Conservation (phyloP, 208 protist species). For the Trypanosoma boissoni region DNA sequence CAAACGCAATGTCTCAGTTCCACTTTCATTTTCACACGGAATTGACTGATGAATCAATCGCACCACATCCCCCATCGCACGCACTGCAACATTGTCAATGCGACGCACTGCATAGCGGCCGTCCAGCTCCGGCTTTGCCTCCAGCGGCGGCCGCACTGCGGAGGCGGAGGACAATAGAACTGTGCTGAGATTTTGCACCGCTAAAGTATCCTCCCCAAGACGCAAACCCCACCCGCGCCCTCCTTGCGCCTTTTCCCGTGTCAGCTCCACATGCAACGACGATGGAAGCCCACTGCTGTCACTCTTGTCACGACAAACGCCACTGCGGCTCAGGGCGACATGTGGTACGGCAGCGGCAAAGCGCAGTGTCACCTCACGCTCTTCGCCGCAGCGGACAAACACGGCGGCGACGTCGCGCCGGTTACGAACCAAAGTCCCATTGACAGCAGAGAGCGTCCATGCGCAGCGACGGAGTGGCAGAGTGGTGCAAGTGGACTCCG, state of each 20-base stretch:
- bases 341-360: conserved; percentile 17
- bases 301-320: not conserved
- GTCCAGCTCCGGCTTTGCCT: not conserved
- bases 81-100: conserved; percentile 16
- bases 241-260: not conserved
- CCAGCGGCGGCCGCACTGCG: not conserved
- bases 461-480: conserved; percentile 17
- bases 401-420: conserved; percentile 35
- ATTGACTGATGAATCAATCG: not conserved
- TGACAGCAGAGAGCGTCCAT: conserved; percentile 29
- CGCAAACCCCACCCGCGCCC: conserved; percentile 24
- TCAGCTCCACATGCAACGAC: not conserved
- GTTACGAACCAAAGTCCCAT: conserved; percentile 22
- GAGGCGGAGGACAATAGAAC: not conserved
- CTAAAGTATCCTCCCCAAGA: conserved; percentile 16
- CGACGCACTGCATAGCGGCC: conserved; percentile 13
- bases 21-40: not conserved
- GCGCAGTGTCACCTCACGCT: conserved; percentile 20
- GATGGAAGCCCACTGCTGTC: not conserved
- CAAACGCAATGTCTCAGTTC: no score
- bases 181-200: conserved; percentile 17
- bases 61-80: conserved; percentile 11
- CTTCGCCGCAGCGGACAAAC: conserved; percentile 22
- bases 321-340: not conserved
- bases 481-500: no score